These are phyloP conservation scores for Sugiyamaella qingdaonensis DNA, from an alignment of 805 yeast genomes.

Conservation along the genomic window DNA sequence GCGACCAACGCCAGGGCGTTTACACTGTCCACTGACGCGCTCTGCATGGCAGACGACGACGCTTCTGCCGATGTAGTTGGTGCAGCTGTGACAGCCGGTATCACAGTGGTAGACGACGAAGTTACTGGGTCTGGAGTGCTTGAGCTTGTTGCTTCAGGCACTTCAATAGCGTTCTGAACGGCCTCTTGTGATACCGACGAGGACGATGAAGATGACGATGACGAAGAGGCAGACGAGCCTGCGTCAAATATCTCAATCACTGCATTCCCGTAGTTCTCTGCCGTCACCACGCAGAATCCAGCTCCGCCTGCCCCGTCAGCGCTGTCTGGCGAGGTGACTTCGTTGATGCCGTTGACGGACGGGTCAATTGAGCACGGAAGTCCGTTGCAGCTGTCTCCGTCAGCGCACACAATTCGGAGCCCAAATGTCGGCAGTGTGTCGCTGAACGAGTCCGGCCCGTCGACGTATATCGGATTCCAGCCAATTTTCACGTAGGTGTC, in stretches of 20 bases:
- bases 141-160: not conserved
- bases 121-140: slow-evolving; percentile 7
- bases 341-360: slow-evolving; percentile 53
- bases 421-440: slow-evolving; percentile 62
- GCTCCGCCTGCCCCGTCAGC: slow-evolving; percentile 61
- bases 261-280: slow-evolving; percentile 57
- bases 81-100: slow-evolving; percentile 5
- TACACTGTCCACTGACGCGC: not conserved
- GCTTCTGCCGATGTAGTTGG: not conserved
- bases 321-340: slow-evolving; percentile 41
- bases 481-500: slow-evolving; percentile 80
- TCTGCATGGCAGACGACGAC: not conserved
- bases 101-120: slow-evolving; percentile 2
- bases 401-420: slow-evolving; percentile 67
- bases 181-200: not conserved
- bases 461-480: slow-evolving; percentile 85
- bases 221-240: slow-evolving; percentile 7
- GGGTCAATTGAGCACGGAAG: slow-evolving; percentile 82
- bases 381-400: slow-evolving; percentile 66
- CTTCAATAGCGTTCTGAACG: not conserved
- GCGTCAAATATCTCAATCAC: slow-evolving; percentile 63
- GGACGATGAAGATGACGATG: not conserved
- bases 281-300: slow-evolving; percentile 81
- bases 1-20: slow-evolving; percentile 1
- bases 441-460: slow-evolving; percentile 48